These are phyloP conservation scores for Pichia occidentalis DNA, from an alignment of 805 yeast species.

Conservation along the genomic window DNA sequence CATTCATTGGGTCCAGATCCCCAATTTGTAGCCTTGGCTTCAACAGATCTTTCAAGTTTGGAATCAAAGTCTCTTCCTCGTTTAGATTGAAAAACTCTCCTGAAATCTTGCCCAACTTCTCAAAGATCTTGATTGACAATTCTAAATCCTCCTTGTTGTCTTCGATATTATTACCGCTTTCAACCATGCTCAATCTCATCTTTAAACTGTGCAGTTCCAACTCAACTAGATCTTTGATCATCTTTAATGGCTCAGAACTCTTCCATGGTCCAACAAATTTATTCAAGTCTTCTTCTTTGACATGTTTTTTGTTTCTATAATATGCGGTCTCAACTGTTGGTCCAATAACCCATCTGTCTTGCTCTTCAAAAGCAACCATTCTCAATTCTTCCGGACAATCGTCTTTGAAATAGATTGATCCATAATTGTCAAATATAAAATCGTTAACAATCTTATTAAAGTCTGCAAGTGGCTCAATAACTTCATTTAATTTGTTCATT, in stretches of 20 bases:
- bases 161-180: slow-evolving; percentile 43
- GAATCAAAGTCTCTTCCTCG: slow-evolving; percentile 41
- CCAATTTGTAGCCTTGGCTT: slow-evolving; percentile 72
- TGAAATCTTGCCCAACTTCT: slow-evolving; percentile 49
- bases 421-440: slow-evolving; percentile 64
- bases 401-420: slow-evolving; percentile 73
- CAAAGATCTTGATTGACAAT: slow-evolving; percentile 53
- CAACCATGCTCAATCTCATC: slow-evolving; percentile 45
- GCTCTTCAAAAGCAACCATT: slow-evolving; percentile 51
- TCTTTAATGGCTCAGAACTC: slow-evolving; percentile 47
- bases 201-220: slow-evolving; percentile 60
- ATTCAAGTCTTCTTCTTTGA: slow-evolving; percentile 44
- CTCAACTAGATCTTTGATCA: slow-evolving; percentile 57
- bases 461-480: slow-evolving; percentile 68
- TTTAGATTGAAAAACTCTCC: slow-evolving; percentile 51
- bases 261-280: slow-evolving; percentile 75
- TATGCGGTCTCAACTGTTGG: slow-evolving; percentile 78
- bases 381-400: slow-evolving; percentile 42
- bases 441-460: slow-evolving; percentile 23
- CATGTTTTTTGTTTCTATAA: slow-evolving; percentile 57
- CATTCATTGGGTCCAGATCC: slow-evolving; percentile 89
- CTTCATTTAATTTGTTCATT: slow-evolving; percentile 46
- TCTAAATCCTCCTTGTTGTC: slow-evolving; percentile 39
- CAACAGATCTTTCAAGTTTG: slow-evolving; percentile 54
- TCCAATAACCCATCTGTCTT: slow-evolving; percentile 84